phyloP scores from a whole-genome alignment of 2,329 filamentous ascomycete species.

The Botrytis galanthina region DNA sequence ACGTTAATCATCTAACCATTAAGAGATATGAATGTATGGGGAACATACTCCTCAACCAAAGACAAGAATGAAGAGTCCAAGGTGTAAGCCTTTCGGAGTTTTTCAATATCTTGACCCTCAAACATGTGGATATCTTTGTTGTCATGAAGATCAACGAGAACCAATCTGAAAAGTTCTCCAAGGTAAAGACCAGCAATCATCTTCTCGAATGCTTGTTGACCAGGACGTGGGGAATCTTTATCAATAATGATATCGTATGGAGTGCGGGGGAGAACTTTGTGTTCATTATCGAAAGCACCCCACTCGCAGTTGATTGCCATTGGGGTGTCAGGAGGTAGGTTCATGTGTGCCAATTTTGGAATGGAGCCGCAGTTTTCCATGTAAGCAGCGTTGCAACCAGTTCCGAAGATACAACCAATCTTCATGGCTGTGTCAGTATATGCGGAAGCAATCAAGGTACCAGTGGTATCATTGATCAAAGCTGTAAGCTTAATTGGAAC shows the following conservation, averaged over 20 bases:
- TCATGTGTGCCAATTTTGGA: constrained; percentile 89
- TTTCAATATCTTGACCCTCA: constrained; percentile 73
- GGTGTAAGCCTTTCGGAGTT: constrained; percentile 81
- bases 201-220: constrained; percentile 95
- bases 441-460: constrained; percentile 91
- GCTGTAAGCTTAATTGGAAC: constrained; percentile 91
- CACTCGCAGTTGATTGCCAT: constrained; percentile 99
- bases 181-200: constrained; percentile 96
- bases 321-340: constrained; percentile 76
- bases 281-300: constrained; percentile 94
- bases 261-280: constrained; percentile 80
- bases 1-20: constrained; percentile 26
- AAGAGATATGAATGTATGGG: constrained; percentile 25
- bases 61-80: constrained; percentile 93
- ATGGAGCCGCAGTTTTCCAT: constrained; percentile 92
- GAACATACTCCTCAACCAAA: constrained; percentile 75
- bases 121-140: constrained; percentile 75
- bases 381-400: constrained; percentile 96
- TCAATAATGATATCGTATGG: constrained; percentile 86
- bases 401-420: constrained; percentile 98
- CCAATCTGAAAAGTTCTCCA: constrained; percentile 89
- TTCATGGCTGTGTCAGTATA: constrained; percentile 94
- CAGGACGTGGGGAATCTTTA: constrained; percentile 85
- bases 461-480: constrained; percentile 96
- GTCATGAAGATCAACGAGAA: constrained; percentile 81